Evolutionary conservation across 1,139 yeast species (phyloP).

Genomic region (Candida labiduridarum): DNA sequence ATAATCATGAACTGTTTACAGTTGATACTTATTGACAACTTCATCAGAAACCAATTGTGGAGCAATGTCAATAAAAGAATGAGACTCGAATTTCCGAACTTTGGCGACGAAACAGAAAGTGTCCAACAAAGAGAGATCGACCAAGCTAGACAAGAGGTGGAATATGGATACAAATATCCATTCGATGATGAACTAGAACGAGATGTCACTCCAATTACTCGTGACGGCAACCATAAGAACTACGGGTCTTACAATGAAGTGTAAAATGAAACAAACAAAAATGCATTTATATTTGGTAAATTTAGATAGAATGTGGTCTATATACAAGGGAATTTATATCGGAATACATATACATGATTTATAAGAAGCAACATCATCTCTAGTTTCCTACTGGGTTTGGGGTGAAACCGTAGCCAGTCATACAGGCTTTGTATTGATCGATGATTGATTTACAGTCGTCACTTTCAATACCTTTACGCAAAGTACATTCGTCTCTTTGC

Average conservation of each 20-base stretch:
- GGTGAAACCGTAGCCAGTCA: conserved; percentile 86
- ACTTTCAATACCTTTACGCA: conserved; percentile 80
- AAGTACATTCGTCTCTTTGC: conserved; percentile 81
- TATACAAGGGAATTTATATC: conserved; percentile 5
- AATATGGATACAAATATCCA: background rate
- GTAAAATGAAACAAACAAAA: background rate
- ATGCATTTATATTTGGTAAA: background rate
- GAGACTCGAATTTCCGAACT: conserved; percentile 17
- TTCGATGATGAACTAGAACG: background rate
- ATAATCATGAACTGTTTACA: conserved; percentile 83
- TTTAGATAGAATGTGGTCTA: conserved; percentile 3
- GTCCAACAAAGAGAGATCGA: conserved; percentile 17
- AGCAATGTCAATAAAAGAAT: conserved; percentile 25
- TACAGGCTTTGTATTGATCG: conserved; percentile 74
- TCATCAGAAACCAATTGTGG: conserved; percentile 61
- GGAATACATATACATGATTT: background rate
- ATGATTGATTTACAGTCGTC: conserved; percentile 80
- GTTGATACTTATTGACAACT: conserved; percentile 82
- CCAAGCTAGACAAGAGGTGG: conserved; percentile 12
- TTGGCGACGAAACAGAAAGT: conserved; percentile 19
- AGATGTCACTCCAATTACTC: background rate
- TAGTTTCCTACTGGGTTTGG: conserved; percentile 26
- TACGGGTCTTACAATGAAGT: conserved; percentile 10
- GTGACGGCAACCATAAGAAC: conserved; percentile 6
- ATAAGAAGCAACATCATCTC: background rate